phyloP scores from a whole-genome alignment of 2,329 filamentous ascomycete species.

The Cladophialophora yegresii region DNA sequence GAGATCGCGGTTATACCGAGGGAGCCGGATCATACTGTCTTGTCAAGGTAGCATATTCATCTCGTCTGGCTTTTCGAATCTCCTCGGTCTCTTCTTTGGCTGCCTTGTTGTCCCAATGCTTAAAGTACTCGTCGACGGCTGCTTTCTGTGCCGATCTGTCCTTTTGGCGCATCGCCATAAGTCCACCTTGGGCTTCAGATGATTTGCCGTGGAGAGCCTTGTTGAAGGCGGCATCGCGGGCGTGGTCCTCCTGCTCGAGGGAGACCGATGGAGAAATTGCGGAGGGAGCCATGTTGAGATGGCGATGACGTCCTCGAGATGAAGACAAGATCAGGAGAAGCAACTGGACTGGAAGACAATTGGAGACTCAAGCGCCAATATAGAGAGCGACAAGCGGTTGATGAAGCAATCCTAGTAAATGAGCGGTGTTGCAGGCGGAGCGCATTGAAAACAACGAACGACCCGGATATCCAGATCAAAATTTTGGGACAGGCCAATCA shows the following conservation, averaged over 20 bases:
- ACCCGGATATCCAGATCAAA: conserved; percentile 2
- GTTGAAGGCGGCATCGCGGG: conserved; percentile 87
- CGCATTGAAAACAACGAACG: conserved; percentile 8
- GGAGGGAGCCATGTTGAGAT: conserved; percentile 52
- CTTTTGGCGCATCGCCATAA: conserved; percentile 81
- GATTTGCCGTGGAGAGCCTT: conserved; percentile 81
- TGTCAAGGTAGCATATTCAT: conserved; percentile 90
- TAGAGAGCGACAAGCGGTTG: conserved; percentile 22
- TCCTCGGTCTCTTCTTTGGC: conserved; percentile 79
- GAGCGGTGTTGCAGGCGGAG: conserved; percentile 6
- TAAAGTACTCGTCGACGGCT: conserved; percentile 89
- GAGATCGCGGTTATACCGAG: conserved; percentile 33
- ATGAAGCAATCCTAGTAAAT: conserved; percentile 11
- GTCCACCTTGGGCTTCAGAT: conserved; percentile 68
- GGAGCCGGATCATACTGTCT: conserved; percentile 69
- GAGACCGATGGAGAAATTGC: conserved; percentile 37
- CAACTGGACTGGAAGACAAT: not conserved
- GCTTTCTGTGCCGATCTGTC: conserved; percentile 75
- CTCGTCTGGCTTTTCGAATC: conserved; percentile 75
- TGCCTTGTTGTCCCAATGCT: conserved; percentile 89
- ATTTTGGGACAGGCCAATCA: conserved; percentile 4
- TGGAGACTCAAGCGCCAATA: not conserved
- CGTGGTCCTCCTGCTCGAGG: conserved; percentile 80
- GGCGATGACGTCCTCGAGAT: not conserved
- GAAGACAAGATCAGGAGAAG: not conserved